These are phyloP conservation scores for Diaporthe helianthi DNA, from an alignment of 2,329 filamentous ascomycete genomes.

Conservation along the genomic window DNA sequence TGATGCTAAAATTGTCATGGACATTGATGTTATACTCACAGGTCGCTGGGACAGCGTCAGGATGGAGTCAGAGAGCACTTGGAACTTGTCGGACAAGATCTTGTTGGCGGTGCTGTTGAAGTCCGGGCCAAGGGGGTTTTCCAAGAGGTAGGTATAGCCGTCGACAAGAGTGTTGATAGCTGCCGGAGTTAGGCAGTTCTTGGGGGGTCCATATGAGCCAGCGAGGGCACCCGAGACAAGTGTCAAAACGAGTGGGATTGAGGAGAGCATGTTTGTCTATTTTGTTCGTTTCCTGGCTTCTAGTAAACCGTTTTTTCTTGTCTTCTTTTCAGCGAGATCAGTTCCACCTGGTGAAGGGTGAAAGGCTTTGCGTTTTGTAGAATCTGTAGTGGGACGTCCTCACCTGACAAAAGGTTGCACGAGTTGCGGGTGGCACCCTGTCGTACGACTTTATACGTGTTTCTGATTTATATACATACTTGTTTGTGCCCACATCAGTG, in stretches of 20 bases:
- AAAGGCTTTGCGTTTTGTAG: background rate
- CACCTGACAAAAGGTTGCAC: background rate
- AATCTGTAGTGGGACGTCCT: slow-evolving; percentile 4
- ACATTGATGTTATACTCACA: background rate
- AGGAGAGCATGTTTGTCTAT: background rate
- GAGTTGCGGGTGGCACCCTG: background rate
- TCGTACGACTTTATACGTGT: background rate
- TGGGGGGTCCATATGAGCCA: background rate
- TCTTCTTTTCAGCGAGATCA: background rate
- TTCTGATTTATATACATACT: background rate
- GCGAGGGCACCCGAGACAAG: slow-evolving; percentile 2
- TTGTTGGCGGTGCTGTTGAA: slow-evolving; percentile 32
- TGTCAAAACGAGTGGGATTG: background rate
- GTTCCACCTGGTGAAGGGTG: background rate
- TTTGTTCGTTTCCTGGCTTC: background rate
- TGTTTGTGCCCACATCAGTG: background rate
- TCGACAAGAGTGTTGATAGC: slow-evolving; percentile 19
- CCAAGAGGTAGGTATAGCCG: slow-evolving; percentile 33
- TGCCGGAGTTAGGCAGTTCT: background rate
- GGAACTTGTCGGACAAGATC: slow-evolving; percentile 25
- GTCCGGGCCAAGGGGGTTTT: slow-evolving; percentile 24
- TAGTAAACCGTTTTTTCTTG: no score
- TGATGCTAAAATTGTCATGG: background rate
- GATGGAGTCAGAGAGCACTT: slow-evolving; percentile 33
- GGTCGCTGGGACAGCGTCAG: slow-evolving; percentile 27